Conservation (phyloP, 192 early-diverging fungal species). For the Cladochytrium replicatum region DNA sequence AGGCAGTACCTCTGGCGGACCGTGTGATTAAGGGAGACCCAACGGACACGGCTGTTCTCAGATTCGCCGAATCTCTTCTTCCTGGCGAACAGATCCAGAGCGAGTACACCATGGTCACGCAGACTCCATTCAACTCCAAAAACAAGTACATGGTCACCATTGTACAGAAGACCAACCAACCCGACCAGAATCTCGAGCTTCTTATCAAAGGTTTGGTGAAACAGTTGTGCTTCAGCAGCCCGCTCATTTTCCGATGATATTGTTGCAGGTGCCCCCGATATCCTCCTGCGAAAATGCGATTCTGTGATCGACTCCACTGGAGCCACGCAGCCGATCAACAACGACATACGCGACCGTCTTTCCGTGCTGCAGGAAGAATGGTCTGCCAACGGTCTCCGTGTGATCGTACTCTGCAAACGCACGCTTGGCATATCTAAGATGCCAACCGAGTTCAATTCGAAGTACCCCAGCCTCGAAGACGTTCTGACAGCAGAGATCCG, state of each 20-base stretch:
- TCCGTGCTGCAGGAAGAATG: too few species aligned
- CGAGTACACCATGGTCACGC: conserved; percentile 7
- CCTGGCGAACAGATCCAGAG: conserved; percentile 16
- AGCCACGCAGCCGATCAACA: too few species aligned
- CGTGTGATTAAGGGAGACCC: conserved; percentile 41
- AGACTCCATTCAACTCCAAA: conserved; percentile 61
- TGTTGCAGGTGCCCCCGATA: conserved; percentile 71
- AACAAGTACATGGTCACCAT: conserved; percentile 41
- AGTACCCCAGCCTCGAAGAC: too few species aligned
- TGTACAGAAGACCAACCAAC: too few species aligned
- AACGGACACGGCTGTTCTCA: conserved; percentile 23
- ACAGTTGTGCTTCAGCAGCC: not conserved
- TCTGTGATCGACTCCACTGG: conserved; percentile 7
- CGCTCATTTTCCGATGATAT: not conserved
- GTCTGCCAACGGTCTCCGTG: too few species aligned
- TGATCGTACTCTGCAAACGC: too few species aligned
- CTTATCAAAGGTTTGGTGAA: too few species aligned
- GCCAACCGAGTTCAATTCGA: too few species aligned
- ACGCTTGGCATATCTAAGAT: too few species aligned
- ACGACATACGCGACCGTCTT: too few species aligned
- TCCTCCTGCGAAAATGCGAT: conserved; percentile 46
- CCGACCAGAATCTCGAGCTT: too few species aligned
- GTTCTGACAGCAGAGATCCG: not conserved
- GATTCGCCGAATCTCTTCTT: conserved; percentile 25
- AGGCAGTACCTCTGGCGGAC: conserved; percentile 39